Evolutionary conservation across 2,329 filamentous ascomycete genomes (phyloP), one percentile per base, ranked within the genome.

Genomic region (Pseudopyrenochaeta lycopersici): DNA sequence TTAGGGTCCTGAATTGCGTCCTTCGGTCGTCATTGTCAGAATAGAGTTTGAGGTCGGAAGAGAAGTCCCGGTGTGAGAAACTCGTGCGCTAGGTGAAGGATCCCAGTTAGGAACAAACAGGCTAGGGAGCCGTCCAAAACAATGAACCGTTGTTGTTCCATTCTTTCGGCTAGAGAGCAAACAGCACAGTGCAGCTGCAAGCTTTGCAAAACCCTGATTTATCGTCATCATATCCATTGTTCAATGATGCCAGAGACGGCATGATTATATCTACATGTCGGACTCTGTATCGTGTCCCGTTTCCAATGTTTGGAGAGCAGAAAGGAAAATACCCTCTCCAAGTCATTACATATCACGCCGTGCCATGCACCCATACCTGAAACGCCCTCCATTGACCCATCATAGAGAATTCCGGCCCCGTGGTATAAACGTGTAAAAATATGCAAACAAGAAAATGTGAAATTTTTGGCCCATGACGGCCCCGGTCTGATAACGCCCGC

Each of bases 401-500:
- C 47, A 52, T 46, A 46, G 38, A 61, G 45, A 49, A 60, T 30
- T 57, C 54, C 39, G 46, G 40, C 53, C 58, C 52, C 58, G 54
- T 56, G 56, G 61, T 71, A 66, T 67, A 58, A 61, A 64, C 43
- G 58, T 64, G 57, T 46, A 48, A 53, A 49, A 55, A 20, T 21
- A 38, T 38, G 17, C 9, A 38, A n/a, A 20, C 17, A 38, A 38
- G 17, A 20, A 33, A 54, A 44, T 43, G 32, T 47, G 44, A 33
- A 62, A 62, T 52, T 56, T 72, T 71, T 70, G 59, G 57, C 68
- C 62, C 57, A 57, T 60, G 62, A 65, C 57, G 65, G 65, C 58
- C 42, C 45, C 36, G 53, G 56, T 71, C 57, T 63, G 49, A 46
- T 41, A 68, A 71, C 68, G 66, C 70, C 67, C 59, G 63, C 60